These are phyloP conservation scores for Perilla frutescens DNA, from an alignment of 257 asterid genomes.

Conservation along the genomic window DNA sequence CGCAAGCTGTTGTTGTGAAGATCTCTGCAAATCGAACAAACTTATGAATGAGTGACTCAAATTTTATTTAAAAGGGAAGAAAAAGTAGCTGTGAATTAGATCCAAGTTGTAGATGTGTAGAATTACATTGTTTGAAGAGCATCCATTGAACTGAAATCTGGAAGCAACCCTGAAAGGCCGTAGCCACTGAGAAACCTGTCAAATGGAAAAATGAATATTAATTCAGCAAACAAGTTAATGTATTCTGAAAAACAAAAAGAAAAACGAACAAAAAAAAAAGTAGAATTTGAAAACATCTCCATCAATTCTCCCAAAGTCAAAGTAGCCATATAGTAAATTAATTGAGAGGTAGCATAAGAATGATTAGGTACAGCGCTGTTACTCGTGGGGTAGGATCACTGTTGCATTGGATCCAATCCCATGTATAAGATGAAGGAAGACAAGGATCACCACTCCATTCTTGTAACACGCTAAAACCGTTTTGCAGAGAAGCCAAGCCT, in stretches of 20 bases:
- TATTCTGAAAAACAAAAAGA: too few species aligned
- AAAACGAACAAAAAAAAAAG: too few species aligned
- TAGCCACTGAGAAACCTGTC: conserved; percentile 38
- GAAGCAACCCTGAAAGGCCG: conserved; percentile 38
- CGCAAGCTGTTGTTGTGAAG: conserved; percentile 16
- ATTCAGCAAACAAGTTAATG: too few species aligned
- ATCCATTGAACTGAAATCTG: conserved; percentile 51
- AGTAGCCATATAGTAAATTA: too few species aligned
- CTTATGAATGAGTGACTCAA: too few species aligned
- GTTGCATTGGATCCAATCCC: conserved; percentile 69
- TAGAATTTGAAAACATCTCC: too few species aligned
- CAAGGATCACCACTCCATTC: conserved; percentile 77
- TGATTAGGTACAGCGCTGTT: conserved; percentile 49
- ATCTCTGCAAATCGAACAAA: conserved; percentile 18
- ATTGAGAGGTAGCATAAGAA: too few species aligned
- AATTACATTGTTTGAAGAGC: conserved; percentile 63
- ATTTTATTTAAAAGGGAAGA: too few species aligned
- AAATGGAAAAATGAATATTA: too few species aligned
- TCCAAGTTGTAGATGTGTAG: too few species aligned
- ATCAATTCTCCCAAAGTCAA: too few species aligned
- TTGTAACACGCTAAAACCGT: conserved; percentile 40
- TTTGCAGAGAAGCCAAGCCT: conserved; percentile 50
- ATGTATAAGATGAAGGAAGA: conserved; percentile 63
- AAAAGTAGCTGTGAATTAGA: too few species aligned
- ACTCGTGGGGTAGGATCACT: conserved; percentile 51